Evolutionary conservation across 2,329 filamentous ascomycete genomes (phyloP).

Genomic region (Periconia sp.): DNA sequence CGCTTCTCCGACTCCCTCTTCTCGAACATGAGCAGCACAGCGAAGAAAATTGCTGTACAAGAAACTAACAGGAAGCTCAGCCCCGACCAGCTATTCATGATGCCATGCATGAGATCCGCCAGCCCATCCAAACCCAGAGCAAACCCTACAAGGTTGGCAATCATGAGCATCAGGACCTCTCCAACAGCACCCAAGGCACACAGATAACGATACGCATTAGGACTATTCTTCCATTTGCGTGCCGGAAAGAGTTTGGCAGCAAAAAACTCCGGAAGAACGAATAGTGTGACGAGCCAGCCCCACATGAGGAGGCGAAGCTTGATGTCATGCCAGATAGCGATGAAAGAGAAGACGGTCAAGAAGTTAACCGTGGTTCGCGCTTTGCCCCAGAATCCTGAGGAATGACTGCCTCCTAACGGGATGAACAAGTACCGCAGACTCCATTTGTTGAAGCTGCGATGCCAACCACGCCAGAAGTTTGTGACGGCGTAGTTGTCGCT

Average conservation of each 20-base stretch:
- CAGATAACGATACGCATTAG: conserved; percentile 75
- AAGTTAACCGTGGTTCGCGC: conserved; percentile 71
- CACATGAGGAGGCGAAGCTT: conserved; percentile 86
- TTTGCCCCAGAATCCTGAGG: conserved; percentile 43
- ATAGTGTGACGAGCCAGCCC: conserved; percentile 95
- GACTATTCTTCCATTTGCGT: conserved; percentile 67
- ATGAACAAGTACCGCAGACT: conserved; percentile 91
- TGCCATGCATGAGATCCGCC: conserved; percentile 71
- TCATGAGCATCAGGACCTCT: conserved; percentile 94
- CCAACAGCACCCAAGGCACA: conserved; percentile 78
- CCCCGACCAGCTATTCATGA: conserved; percentile 76
- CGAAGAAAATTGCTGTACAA: conserved; percentile 77
- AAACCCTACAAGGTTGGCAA: conserved; percentile 92
- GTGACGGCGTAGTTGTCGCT: conserved; percentile 90
- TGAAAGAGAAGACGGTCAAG: conserved; percentile 88
- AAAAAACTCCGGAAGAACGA: conserved; percentile 85
- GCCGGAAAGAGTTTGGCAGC: conserved; percentile 73
- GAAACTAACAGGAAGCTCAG: conserved; percentile 71
- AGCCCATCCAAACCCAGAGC: conserved; percentile 88
- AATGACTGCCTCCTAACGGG: conserved; percentile 73
- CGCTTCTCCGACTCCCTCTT: conserved; percentile 81
- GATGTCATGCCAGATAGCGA: conserved; percentile 97
- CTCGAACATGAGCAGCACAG: conserved; percentile 95
- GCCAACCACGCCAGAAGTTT: conserved; percentile 95
- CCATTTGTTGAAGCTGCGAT: conserved; percentile 94